These are phyloP conservation scores for Penicillium sp. DNA, from an alignment of 2,329 filamentous ascomycete species.

Conservation along the genomic window DNA sequence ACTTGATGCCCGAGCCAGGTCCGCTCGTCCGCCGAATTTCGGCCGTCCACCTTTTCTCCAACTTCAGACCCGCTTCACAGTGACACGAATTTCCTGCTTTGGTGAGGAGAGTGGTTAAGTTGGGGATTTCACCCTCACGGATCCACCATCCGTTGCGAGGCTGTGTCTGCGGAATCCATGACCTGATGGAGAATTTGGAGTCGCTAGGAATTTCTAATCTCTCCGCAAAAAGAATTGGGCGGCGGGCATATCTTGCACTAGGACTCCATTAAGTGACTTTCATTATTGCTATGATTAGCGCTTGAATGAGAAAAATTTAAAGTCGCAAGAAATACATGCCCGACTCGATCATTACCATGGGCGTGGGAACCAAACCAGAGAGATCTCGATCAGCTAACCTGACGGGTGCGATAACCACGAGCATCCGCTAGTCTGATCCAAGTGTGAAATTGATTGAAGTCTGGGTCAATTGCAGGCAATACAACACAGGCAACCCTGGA, in stretches of 20 bases:
- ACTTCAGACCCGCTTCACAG: slow-evolving; percentile 13
- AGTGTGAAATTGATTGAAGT: neutral
- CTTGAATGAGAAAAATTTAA: neutral
- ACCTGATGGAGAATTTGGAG: slow-evolving; percentile 1
- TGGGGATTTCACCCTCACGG: slow-evolving; percentile 17
- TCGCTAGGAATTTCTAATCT: neutral
- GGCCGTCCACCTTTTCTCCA: slow-evolving; percentile 18
- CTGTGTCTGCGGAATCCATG: slow-evolving; percentile 1
- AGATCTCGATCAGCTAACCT: neutral
- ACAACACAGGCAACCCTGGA: neutral
- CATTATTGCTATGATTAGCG: neutral
- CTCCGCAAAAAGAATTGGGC: neutral
- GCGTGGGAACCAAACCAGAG: neutral
- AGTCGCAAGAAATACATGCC: neutral
- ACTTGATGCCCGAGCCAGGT: slow-evolving; percentile 2
- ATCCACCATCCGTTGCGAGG: slow-evolving; percentile 8
- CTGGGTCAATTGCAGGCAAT: neutral
- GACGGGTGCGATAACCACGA: neutral
- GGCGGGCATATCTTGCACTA: neutral
- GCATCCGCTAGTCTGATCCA: neutral
- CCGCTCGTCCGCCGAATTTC: slow-evolving; percentile 19
- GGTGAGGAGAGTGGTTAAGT: slow-evolving; percentile 18
- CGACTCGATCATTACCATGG: neutral
- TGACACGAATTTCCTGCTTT: slow-evolving; percentile 4
- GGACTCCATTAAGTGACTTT: neutral